These are phyloP conservation scores for Fraxinus greggii DNA, from an alignment of 305 asterid species.

Conservation along the genomic window DNA sequence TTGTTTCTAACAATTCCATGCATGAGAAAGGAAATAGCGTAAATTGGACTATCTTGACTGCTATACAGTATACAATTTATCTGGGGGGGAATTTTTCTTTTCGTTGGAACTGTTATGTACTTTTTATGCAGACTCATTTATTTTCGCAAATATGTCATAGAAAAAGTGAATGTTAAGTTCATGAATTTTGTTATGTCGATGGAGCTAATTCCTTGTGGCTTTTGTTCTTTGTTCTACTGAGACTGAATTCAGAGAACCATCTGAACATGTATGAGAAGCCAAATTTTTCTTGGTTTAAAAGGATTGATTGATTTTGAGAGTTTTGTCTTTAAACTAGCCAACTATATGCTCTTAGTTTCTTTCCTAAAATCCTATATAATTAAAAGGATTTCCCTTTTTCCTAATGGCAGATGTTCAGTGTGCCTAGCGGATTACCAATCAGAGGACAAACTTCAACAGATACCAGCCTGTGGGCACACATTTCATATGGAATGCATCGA, in stretches of 20 bases:
- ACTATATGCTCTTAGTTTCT: background rate
- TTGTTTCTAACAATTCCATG: background rate
- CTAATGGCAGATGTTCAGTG: slow-evolving; percentile 63
- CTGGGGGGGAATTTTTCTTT: too few species aligned
- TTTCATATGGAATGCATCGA: slow-evolving; percentile 86
- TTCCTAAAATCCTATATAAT: background rate
- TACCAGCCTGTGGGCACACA: slow-evolving; percentile 79
- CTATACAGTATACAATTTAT: background rate
- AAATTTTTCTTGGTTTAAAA: background rate
- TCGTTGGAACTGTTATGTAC: background rate
- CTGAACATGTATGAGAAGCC: background rate
- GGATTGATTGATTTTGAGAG: background rate
- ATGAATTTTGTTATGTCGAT: background rate
- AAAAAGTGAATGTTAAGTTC: background rate
- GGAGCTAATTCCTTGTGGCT: background rate
- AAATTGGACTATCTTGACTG: background rate
- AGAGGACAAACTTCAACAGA: slow-evolving; percentile 74
- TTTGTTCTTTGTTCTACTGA: background rate
- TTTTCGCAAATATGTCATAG: background rate
- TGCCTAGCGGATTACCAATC: slow-evolving; percentile 78
- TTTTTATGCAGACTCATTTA: background rate
- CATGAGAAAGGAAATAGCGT: background rate
- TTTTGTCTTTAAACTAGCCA: background rate
- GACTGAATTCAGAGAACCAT: background rate
- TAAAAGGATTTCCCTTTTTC: background rate